A percentile compares a stretch with the other conserved stretches of the same genome.
These are phyloP conservation scores for Lolium rigidum DNA, from an alignment of 176 grass and related monocot species.

Conservation along the genomic window DNA sequence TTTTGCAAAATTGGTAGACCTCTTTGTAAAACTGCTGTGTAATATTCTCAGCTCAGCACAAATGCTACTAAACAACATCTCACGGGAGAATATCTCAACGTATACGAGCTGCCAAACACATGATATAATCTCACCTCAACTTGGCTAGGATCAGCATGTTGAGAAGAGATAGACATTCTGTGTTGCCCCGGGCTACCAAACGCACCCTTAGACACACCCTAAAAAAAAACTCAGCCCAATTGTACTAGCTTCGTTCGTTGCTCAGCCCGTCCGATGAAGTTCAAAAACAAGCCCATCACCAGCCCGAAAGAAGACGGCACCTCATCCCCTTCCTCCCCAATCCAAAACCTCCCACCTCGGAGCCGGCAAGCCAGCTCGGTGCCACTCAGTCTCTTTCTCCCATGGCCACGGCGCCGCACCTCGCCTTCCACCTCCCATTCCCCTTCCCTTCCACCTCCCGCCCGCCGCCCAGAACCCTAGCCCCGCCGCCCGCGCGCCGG, in stretches of 20 bases:
- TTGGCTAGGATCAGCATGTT: too few species aligned
- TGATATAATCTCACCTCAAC: too few species aligned
- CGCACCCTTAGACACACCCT: too few species aligned
- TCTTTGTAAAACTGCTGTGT: too few species aligned
- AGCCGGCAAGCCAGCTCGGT: not conserved
- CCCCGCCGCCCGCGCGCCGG: not conserved
- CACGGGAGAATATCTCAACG: too few species aligned
- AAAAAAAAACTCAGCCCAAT: too few species aligned
- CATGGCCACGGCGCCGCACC: constrained; percentile 49
- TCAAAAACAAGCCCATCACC: constrained; percentile 11
- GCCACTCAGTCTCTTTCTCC: not conserved
- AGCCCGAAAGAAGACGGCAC: not conserved
- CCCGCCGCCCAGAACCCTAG: constrained; percentile 4
- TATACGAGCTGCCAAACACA: too few species aligned
- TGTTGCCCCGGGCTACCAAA: too few species aligned
- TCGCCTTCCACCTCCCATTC: constrained; percentile 44
- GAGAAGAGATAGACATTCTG: too few species aligned
- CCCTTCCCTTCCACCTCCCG: constrained; percentile 51
- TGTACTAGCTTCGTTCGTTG: not conserved
- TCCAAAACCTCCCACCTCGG: constrained; percentile 41
- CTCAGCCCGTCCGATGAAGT: not conserved
- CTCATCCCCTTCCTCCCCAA: constrained; percentile 44
- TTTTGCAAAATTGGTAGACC: too few species aligned
- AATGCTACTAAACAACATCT: too few species aligned
- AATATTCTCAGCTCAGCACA: too few species aligned